A percentile compares a stretch with the other conserved stretches of the same genome.
Conservation (phyloP, 2,329 filamentous ascomycete genomes). For the Fusarium odoratissimum region DNA sequence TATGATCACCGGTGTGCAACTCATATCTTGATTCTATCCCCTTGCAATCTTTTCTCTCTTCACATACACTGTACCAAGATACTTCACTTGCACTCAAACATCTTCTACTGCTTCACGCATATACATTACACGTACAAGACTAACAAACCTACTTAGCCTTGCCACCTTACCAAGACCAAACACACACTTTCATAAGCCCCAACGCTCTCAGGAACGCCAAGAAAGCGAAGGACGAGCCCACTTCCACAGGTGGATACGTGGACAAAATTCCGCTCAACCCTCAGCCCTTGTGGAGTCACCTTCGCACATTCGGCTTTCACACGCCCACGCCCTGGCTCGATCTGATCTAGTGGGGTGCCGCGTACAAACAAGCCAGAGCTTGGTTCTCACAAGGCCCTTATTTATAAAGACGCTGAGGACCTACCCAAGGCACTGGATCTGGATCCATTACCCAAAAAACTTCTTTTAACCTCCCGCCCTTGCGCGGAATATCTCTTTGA, state of each 20-base stretch:
- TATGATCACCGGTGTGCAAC: slow-evolving; percentile 40
- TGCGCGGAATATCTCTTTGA: slow-evolving; percentile 25
- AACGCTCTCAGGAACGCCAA: slow-evolving; percentile 41
- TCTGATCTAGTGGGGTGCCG: slow-evolving; percentile 46
- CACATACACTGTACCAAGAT: neutral
- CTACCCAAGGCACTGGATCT: slow-evolving; percentile 32
- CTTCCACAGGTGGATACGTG: slow-evolving; percentile 38
- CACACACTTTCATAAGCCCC: slow-evolving; percentile 27
- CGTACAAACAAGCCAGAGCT: slow-evolving; percentile 43
- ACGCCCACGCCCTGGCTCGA: slow-evolving; percentile 39
- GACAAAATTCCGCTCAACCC: slow-evolving; percentile 44
- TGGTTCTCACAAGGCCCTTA: slow-evolving; percentile 36
- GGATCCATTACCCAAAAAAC: slow-evolving; percentile 30
- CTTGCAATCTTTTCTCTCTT: slow-evolving; percentile 15
- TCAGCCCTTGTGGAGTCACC: slow-evolving; percentile 44
- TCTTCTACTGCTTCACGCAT: neutral
- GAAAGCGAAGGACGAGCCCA: slow-evolving; percentile 33
- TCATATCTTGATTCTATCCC: slow-evolving; percentile 7
- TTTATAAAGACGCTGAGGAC: slow-evolving; percentile 39
- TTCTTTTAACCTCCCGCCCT: slow-evolving; percentile 28
- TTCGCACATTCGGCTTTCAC: slow-evolving; percentile 36
- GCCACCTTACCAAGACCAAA: slow-evolving; percentile 28
- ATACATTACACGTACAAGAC: neutral
- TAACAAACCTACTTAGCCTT: slow-evolving; percentile 29
- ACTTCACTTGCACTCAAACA: neutral